phyloP scores from a whole-genome alignment of 805 yeast genomes.

The Dipodascus albidus region DNA sequence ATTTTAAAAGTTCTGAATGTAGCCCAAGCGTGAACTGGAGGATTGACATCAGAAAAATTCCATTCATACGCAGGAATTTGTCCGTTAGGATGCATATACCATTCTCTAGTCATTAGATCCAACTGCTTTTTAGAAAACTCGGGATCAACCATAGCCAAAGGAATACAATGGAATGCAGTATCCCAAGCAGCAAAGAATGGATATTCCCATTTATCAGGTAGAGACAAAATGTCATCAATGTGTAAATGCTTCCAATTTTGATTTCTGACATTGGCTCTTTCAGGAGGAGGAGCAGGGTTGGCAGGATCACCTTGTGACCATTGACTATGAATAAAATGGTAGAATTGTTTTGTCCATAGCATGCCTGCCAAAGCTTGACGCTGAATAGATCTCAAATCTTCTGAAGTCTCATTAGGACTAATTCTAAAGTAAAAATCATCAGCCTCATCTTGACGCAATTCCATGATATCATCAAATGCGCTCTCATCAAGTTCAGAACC shows the following conservation, averaged over 20 bases:
- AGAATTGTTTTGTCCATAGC: conserved; percentile 88
- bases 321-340: conserved; percentile 71
- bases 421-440: conserved; percentile 87
- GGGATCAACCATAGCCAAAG: conserved; percentile 88
- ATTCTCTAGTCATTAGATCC: conserved; percentile 77
- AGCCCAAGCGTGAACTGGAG: conserved; percentile 97
- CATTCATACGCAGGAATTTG: conserved; percentile 95
- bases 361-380: conserved; percentile 92
- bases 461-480: conserved; percentile 56
- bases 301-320: conserved; percentile 83
- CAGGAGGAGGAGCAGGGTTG: conserved; percentile 56
- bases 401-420: conserved; percentile 73
- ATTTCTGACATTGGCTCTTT: conserved; percentile 81
- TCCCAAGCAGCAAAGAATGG: conserved; percentile 98
- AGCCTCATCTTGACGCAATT: conserved; percentile 72
- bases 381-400: conserved; percentile 70
- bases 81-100: conserved; percentile 98
- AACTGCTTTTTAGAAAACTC: conserved; percentile 82
- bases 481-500: conserved; percentile 49
- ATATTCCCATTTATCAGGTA: conserved; percentile 95
- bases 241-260: conserved; percentile 82
- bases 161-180: conserved; percentile 88
- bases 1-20: conserved; percentile 77
- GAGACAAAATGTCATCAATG: conserved; percentile 74
- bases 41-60: conserved; percentile 93